A percentile compares a stretch with the other conserved stretches of the same genome.
Evolutionary conservation across 176 grass and related monocot genomes (phyloP).

Genomic region (Chrysopogon serrulatus): DNA sequence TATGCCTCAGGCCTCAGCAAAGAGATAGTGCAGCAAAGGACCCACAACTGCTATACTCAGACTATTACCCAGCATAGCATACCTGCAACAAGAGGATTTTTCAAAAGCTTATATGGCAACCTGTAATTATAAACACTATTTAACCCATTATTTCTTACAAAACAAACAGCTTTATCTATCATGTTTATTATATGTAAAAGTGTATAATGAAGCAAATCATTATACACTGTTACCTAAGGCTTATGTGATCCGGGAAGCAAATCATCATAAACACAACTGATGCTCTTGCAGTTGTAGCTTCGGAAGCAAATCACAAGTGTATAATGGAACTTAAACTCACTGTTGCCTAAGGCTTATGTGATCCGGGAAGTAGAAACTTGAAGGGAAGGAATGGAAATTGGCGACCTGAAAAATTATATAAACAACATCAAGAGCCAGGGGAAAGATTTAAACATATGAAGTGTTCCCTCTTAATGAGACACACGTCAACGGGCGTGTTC

Average conservation of each 20-base stretch:
- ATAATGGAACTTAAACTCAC: constrained; percentile 45
- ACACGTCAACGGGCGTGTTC: too few relatives aligned
- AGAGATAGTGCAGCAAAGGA: constrained; percentile 73
- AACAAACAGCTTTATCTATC: background rate
- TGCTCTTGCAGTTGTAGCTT: background rate
- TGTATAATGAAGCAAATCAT: too few relatives aligned
- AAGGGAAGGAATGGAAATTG: constrained; percentile 94
- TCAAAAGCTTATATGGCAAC: background rate
- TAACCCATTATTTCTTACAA: constrained; percentile 5
- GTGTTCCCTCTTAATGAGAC: too few relatives aligned
- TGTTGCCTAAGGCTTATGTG: constrained; percentile 65
- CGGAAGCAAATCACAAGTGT: constrained; percentile 8
- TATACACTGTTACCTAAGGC: too few relatives aligned
- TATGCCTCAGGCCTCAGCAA: constrained; percentile 49
- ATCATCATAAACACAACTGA: too few relatives aligned
- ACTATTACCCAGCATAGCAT: constrained; percentile 93
- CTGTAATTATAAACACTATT: background rate
- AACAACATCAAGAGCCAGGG: background rate
- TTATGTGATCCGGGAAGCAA: too few relatives aligned
- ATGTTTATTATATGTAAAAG: background rate
- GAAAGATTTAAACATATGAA: background rate
- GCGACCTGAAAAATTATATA: constrained; percentile 69
- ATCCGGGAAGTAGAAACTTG: constrained; percentile 63
- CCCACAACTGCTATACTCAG: constrained; percentile 80
- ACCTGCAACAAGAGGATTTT: constrained; percentile 52